These are phyloP conservation scores for Tetrahymena malaccensis DNA, from an alignment of 73 alveolate species.

Conservation along the genomic window DNA sequence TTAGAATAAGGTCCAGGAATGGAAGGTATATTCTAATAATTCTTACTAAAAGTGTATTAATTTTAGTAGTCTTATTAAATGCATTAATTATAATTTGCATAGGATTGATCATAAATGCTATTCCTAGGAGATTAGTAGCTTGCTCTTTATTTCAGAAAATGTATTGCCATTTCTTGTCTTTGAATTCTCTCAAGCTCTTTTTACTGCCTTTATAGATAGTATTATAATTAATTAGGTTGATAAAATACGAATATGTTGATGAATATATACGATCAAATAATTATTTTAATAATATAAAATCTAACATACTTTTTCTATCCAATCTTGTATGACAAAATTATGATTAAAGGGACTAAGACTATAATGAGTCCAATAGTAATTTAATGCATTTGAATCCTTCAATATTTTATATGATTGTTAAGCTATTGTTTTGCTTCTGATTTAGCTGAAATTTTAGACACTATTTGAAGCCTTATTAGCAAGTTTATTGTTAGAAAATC, in stretches of 20 bases:
- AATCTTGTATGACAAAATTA: neutral
- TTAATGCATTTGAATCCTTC: neutral
- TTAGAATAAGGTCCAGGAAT: neutral
- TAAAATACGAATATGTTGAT: too few relatives aligned
- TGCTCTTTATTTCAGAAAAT: neutral
- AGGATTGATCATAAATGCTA: neutral
- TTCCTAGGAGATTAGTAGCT: neutral
- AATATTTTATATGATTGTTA: neutral
- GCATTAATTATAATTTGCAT: neutral
- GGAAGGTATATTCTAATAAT: neutral
- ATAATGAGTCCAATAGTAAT: neutral
- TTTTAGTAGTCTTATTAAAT: neutral
- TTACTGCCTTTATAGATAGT: neutral
- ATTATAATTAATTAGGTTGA: too few relatives aligned
- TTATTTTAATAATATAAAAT: neutral
- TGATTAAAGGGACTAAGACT: neutral
- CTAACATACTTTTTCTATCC: neutral
- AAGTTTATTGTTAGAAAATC: neutral
- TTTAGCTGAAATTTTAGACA: neutral
- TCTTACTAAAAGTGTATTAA: neutral
- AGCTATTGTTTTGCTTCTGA: neutral
- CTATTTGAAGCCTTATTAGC: neutral
- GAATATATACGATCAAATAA: too few relatives aligned
- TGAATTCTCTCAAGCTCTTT: neutral
- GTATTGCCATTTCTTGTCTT: neutral